Conservation (phyloP, 2,329 filamentous ascomycete genomes). For the Pseudogymnoascus sp. region DNA sequence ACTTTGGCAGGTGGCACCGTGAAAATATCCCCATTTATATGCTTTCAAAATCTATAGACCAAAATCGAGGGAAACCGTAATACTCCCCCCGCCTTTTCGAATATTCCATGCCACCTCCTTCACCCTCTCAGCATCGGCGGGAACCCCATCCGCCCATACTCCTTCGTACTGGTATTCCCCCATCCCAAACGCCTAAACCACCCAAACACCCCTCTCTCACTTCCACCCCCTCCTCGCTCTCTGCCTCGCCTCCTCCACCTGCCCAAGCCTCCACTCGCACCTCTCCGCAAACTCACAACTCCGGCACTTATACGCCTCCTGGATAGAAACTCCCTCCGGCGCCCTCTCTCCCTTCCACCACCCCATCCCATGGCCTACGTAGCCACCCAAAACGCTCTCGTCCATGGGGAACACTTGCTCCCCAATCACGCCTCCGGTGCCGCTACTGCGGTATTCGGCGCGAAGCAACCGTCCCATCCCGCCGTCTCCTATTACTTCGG, state of each 20-base stretch:
- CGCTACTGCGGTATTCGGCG: slow-evolving; percentile 44
- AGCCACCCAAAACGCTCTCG: slow-evolving; percentile 50
- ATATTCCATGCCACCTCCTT: not conserved
- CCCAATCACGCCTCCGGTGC: slow-evolving; percentile 44
- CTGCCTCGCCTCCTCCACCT: slow-evolving; percentile 49
- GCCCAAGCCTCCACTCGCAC: slow-evolving; percentile 68
- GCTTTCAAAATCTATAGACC: not conserved
- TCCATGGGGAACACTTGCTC: slow-evolving; percentile 60
- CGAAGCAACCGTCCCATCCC: slow-evolving; percentile 37
- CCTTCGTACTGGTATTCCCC: not conserved
- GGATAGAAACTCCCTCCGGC: slow-evolving; percentile 66
- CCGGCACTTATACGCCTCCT: slow-evolving; percentile 83
- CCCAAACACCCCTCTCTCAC: not conserved
- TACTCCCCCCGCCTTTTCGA: not conserved
- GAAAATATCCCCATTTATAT: not conserved
- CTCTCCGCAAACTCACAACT: slow-evolving; percentile 73
- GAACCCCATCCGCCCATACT: not conserved
- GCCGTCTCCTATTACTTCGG: not conserved
- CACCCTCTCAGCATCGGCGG: not conserved
- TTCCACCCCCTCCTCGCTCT: not conserved
- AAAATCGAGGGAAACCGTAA: not conserved
- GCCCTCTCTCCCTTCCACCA: slow-evolving; percentile 79
- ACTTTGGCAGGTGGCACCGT: not conserved
- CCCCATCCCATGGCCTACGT: slow-evolving; percentile 61
- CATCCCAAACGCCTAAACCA: not conserved